These are phyloP conservation scores for Triangularia setosa DNA, from an alignment of 2,329 filamentous ascomycete species.

Conservation along the genomic window DNA sequence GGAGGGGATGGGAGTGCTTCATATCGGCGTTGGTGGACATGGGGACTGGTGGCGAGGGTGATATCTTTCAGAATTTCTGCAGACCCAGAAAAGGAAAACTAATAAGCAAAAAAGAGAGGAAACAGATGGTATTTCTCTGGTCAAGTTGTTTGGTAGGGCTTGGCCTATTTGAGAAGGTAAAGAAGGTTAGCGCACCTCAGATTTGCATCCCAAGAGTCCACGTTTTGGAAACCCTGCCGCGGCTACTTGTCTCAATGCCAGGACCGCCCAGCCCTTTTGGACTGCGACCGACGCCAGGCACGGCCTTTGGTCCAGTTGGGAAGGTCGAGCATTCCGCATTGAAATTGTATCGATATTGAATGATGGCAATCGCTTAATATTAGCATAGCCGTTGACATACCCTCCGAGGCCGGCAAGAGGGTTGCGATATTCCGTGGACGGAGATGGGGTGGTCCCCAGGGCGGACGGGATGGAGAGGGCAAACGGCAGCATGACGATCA, in stretches of 20 bases:
- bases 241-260: not conserved
- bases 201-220: not conserved
- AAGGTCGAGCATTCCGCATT: not conserved
- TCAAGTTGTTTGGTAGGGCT: not conserved
- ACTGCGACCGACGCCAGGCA: not conserved
- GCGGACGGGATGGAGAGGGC: no score
- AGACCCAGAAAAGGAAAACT: not conserved
- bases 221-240: not conserved
- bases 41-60: not conserved
- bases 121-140: not conserved
- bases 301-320: not conserved
- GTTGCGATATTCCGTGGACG: not conserved
- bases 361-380: not conserved
- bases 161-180: constrained; percentile 7
- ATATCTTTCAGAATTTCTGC: not conserved
- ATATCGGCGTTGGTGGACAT: not conserved
- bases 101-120: not conserved
- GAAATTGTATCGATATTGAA: not conserved
- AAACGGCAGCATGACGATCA: not conserved
- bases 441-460: not conserved
- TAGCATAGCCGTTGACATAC: no score
- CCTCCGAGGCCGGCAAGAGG: not conserved
- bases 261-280: not conserved
- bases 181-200: not conserved
- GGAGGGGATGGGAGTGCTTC: no score